These are phyloP conservation scores for Hyaloscypha bicolor DNA, from an alignment of 495 filamentous ascomycete genomes.

Conservation along the genomic window DNA sequence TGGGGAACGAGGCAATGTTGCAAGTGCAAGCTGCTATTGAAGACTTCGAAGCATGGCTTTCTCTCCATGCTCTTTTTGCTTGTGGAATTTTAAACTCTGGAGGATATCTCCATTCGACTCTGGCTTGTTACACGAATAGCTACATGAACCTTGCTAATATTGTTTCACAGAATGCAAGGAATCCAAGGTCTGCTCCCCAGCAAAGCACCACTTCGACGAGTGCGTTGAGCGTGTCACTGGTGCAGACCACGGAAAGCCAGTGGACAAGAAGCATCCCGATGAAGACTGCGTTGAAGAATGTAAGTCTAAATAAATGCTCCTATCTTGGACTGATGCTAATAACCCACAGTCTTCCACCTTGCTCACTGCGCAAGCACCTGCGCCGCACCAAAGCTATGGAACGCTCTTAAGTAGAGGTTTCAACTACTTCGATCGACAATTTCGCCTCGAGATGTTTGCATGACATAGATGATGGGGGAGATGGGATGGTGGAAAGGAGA, in stretches of 20 bases:
- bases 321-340: constrained; percentile 22
- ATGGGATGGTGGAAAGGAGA: constrained; percentile 8
- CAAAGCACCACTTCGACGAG: constrained; percentile 97
- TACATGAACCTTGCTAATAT: constrained; percentile 18
- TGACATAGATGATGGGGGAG: constrained; percentile 24
- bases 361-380: constrained; percentile 89
- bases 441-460: constrained; percentile 10
- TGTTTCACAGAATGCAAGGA: constrained; percentile 74
- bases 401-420: constrained; percentile 77
- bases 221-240: constrained; percentile 90
- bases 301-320: constrained; percentile 54
- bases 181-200: constrained; percentile 78
- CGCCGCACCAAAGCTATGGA: constrained; percentile 94
- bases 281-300: constrained; percentile 99
- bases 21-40: neutral
- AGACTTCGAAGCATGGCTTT: neutral
- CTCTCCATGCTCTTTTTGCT: neutral
- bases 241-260: constrained; percentile 57
- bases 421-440: constrained; percentile 7
- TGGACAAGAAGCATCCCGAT: constrained; percentile 57
- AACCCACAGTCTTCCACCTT: constrained; percentile 86
- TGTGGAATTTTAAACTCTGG: neutral
- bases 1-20: neutral
- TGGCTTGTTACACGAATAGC: neutral
- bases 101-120: neutral